Conservation (phyloP, 768 basidiomycete species). For the Paxillus rubicundulus region DNA sequence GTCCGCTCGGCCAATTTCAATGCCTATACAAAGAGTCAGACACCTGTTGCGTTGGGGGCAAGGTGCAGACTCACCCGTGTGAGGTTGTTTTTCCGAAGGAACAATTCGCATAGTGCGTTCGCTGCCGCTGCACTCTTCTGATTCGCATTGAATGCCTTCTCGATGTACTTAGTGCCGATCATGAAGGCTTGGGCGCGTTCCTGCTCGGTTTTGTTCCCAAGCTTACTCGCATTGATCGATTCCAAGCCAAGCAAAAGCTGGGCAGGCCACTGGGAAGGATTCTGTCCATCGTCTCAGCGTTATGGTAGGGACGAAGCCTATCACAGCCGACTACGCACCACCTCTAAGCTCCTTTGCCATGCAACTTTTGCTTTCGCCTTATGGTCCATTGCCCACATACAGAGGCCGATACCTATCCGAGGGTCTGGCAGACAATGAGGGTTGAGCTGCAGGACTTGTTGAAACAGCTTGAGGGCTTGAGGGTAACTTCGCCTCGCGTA, state of each 20-base stretch:
- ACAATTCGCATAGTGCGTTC: slow-evolving; percentile 77
- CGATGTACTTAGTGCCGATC: slow-evolving; percentile 65
- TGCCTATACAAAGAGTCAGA: slow-evolving; percentile 45
- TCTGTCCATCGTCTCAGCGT: slow-evolving; percentile 39
- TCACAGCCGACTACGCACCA: slow-evolving; percentile 50
- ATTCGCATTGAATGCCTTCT: slow-evolving; percentile 73
- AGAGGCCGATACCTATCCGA: slow-evolving; percentile 92
- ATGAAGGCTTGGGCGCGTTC: slow-evolving; percentile 62
- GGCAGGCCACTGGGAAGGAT: slow-evolving; percentile 76
- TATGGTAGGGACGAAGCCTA: not conserved
- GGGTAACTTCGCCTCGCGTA: slow-evolving; percentile 76
- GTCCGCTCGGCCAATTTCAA: slow-evolving; percentile 92
- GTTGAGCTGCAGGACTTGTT: slow-evolving; percentile 58
- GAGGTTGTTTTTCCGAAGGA: slow-evolving; percentile 67
- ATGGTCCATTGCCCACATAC: slow-evolving; percentile 87
- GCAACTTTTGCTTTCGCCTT: slow-evolving; percentile 79
- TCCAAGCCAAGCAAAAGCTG: slow-evolving; percentile 83
- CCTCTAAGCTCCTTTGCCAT: slow-evolving; percentile 86
- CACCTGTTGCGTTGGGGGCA: not conserved
- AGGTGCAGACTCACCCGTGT: slow-evolving; percentile 46
- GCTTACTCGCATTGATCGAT: slow-evolving; percentile 82
- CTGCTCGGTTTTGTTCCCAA: slow-evolving; percentile 56
- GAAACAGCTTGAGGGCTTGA: slow-evolving; percentile 81
- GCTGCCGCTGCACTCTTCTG: slow-evolving; percentile 79
- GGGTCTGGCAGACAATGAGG: slow-evolving; percentile 89